Evolutionary conservation across 768 basidiomycete genomes (phyloP).

Genomic region (Xerocomellus chrysenteron): DNA sequence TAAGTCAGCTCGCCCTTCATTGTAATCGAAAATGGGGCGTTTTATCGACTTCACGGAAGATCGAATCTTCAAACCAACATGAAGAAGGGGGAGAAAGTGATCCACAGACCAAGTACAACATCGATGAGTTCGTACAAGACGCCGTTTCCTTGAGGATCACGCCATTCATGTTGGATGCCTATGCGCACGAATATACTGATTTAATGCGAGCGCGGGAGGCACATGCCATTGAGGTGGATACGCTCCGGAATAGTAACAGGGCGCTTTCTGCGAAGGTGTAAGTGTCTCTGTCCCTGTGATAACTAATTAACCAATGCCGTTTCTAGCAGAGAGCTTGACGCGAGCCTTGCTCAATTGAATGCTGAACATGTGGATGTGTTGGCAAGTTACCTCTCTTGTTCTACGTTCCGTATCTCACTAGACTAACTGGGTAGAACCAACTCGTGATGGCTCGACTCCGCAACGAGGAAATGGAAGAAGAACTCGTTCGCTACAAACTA

Average conservation of each 20-base stretch:
- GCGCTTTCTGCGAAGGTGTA: constrained; percentile 76
- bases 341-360: constrained; percentile 74
- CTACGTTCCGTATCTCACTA: constrained; percentile 19
- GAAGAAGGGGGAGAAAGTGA: constrained; percentile 25
- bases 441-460: constrained; percentile 85
- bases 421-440: constrained; percentile 64
- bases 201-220: constrained; percentile 73
- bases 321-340: constrained; percentile 76
- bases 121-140: constrained; percentile 85
- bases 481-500: constrained; percentile 92
- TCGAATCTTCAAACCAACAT: constrained; percentile 28
- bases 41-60: constrained; percentile 15
- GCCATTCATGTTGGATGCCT: constrained; percentile 93
- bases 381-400: constrained; percentile 37
- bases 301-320: constrained; percentile 6
- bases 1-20: constrained; percentile 7
- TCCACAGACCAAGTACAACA: constrained; percentile 47
- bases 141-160: constrained; percentile 85
- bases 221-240: constrained; percentile 82
- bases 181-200: constrained; percentile 87
- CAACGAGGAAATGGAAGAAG: constrained; percentile 91
- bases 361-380: constrained; percentile 77
- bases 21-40: background rate
- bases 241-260: constrained; percentile 77
- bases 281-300: constrained; percentile 30